These are phyloP conservation scores for Alternaria angustiovoidea DNA, from an alignment of 2,329 filamentous ascomycete genomes.

Conservation along the genomic window DNA sequence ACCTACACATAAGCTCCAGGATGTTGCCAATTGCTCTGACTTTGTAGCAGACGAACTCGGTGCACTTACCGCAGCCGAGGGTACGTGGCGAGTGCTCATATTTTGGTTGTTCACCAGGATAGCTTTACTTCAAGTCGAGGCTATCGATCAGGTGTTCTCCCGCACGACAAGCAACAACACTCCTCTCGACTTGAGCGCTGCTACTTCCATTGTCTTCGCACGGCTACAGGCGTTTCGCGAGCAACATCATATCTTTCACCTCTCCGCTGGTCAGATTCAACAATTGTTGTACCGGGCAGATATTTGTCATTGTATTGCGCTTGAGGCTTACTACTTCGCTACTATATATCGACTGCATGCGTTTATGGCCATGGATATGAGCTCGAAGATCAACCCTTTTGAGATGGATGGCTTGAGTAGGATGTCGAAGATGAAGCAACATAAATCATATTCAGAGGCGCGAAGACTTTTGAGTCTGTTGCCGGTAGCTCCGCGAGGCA, in stretches of 20 bases:
- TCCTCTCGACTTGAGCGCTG: slow-evolving; percentile 13
- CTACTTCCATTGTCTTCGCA: slow-evolving; percentile 12
- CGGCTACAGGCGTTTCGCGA: slow-evolving; percentile 24
- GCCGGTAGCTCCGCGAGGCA: slow-evolving; percentile 26
- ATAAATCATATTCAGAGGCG: slow-evolving; percentile 27
- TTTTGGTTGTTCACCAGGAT: slow-evolving; percentile 29
- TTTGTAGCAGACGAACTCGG: slow-evolving; percentile 23
- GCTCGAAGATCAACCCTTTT: slow-evolving; percentile 29
- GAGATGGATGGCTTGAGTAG: slow-evolving; percentile 22
- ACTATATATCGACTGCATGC: slow-evolving; percentile 33
- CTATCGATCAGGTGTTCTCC: slow-evolving; percentile 32
- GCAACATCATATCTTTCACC: slow-evolving; percentile 31
- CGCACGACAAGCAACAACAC: slow-evolving; percentile 9
- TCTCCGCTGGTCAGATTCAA: slow-evolving; percentile 25
- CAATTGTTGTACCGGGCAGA: slow-evolving; percentile 39
- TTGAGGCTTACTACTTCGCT: slow-evolving; percentile 38
- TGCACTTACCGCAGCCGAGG: slow-evolving; percentile 30
- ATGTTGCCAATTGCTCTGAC: slow-evolving; percentile 22
- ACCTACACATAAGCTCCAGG: slow-evolving; percentile 29
- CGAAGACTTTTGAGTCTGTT: slow-evolving; percentile 28
- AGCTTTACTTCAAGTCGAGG: slow-evolving; percentile 33
- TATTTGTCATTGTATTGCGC: slow-evolving; percentile 26
- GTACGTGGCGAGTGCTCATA: slow-evolving; percentile 31
- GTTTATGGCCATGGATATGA: slow-evolving; percentile 23
- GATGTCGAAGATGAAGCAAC: slow-evolving; percentile 23